Evolutionary conservation across 305 asterid species (phyloP).

Genomic region (Nicotiana rustica): DNA sequence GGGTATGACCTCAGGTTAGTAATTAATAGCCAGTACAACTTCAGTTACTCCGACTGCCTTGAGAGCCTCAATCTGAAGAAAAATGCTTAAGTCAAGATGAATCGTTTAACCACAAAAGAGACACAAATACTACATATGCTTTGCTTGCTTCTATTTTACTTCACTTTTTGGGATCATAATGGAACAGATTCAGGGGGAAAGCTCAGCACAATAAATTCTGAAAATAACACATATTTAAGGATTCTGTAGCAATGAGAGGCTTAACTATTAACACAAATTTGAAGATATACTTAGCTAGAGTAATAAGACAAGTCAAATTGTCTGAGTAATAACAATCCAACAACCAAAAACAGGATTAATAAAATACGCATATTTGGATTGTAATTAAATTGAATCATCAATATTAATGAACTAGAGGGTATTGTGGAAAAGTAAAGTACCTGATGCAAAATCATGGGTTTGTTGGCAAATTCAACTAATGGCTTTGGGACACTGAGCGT

Average conservation of each 20-base stretch:
- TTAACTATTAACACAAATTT: neutral
- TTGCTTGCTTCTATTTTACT: neutral
- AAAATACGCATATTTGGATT: neutral
- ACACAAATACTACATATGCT: neutral
- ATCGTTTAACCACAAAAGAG: slow-evolving; percentile 15
- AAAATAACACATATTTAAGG: neutral
- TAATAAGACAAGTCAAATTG: neutral
- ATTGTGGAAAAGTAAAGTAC: slow-evolving; percentile 50
- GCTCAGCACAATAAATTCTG: neutral
- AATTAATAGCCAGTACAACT: slow-evolving; percentile 47
- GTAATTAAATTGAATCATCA: neutral
- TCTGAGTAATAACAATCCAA: slow-evolving; percentile 3
- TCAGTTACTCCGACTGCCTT: slow-evolving; percentile 44
- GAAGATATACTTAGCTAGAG: neutral
- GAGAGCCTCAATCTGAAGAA: slow-evolving; percentile 46
- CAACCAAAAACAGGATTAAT: neutral
- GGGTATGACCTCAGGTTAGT: slow-evolving; percentile 43
- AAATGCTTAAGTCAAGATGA: neutral
- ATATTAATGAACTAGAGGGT: neutral
- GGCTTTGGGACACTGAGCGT: slow-evolving; percentile 95
- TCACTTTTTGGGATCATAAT: neutral
- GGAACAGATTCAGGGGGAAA: neutral
- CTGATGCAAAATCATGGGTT: slow-evolving; percentile 99
- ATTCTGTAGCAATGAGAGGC: neutral
- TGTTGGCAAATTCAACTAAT: slow-evolving; percentile 94